phyloP scores from a whole-genome alignment of 2,329 filamentous ascomycete genomes.

The Talaromyces sp. region DNA sequence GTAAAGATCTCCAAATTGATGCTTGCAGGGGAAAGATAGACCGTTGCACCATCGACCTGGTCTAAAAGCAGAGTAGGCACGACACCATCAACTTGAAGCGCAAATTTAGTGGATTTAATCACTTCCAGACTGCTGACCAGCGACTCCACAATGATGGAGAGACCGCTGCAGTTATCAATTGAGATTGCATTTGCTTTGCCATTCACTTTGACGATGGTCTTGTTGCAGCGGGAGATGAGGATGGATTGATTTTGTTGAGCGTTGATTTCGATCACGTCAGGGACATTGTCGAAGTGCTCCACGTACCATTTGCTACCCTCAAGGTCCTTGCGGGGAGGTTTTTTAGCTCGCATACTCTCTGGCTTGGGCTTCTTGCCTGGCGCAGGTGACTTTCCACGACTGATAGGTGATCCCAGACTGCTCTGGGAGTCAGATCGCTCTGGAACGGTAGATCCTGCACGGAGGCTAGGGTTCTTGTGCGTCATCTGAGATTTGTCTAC shows the following conservation, averaged over 20 bases:
- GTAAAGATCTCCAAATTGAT: slow-evolving; percentile 76
- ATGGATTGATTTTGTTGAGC: slow-evolving; percentile 82
- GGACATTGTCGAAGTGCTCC: slow-evolving; percentile 83
- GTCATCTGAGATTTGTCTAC: slow-evolving; percentile 97
- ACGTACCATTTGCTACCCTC: slow-evolving; percentile 93
- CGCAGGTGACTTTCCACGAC: slow-evolving; percentile 75
- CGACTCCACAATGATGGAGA: slow-evolving; percentile 83
- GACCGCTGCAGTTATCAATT: slow-evolving; percentile 79
- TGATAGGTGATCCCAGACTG: slow-evolving; percentile 46
- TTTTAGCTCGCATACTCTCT: slow-evolving; percentile 78
- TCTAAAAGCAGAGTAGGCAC: slow-evolving; percentile 88
- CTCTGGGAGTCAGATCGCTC: slow-evolving; percentile 52
- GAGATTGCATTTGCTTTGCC: slow-evolving; percentile 98
- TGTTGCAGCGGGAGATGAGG: slow-evolving; percentile 86
- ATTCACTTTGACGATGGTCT: slow-evolving; percentile 80
- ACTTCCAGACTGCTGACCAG: slow-evolving; percentile 90
- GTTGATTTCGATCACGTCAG: slow-evolving; percentile 72
- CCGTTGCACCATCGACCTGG: slow-evolving; percentile 82
- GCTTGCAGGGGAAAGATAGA: slow-evolving; percentile 82
- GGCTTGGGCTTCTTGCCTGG: slow-evolving; percentile 86
- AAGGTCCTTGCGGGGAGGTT: slow-evolving; percentile 72
- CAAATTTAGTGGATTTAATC: slow-evolving; percentile 92
- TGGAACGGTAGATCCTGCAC: slow-evolving; percentile 67
- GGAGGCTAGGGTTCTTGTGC: slow-evolving; percentile 90
- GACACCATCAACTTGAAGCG: slow-evolving; percentile 81